Percentiles rank a stretch among this genome's conserved stretches.
Evolutionary conservation across 2,329 filamentous ascomycete species (phyloP).

Genomic region (Penicillium sp.): DNA sequence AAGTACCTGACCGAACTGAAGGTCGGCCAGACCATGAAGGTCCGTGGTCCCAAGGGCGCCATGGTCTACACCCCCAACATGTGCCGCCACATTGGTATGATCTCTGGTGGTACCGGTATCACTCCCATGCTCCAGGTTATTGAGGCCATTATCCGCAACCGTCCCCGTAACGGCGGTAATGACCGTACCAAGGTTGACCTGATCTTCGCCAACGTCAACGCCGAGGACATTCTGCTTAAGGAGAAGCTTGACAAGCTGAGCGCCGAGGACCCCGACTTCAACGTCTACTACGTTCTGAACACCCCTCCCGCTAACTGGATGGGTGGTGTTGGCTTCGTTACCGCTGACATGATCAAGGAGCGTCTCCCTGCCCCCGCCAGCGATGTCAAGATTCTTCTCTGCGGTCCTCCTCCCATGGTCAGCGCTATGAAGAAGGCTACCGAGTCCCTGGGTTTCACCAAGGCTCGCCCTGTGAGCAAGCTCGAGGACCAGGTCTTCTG

Average conservation of each 20-base stretch:
- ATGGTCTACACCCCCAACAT: constrained; percentile 98
- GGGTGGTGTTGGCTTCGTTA: constrained; percentile 93
- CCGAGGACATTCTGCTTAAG: constrained; percentile 87
- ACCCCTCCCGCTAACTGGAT: constrained; percentile 90
- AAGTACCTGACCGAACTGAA: constrained; percentile 82
- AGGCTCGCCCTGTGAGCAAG: constrained; percentile 94
- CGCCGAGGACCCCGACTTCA: constrained; percentile 75
- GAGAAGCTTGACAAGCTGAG: constrained; percentile 84
- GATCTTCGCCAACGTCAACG: constrained; percentile 95
- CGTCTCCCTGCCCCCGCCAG: constrained; percentile 73
- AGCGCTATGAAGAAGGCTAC: constrained; percentile 95
- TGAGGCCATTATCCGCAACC: constrained; percentile 81
- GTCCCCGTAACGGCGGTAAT: constrained; percentile 62
- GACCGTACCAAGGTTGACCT: constrained; percentile 89
- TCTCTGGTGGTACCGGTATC: constrained; percentile 95
- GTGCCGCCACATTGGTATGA: constrained; percentile 95
- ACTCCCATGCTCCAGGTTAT: constrained; percentile 98
- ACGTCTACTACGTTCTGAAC: constrained; percentile 93
- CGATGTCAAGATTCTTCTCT: constrained; percentile 92
- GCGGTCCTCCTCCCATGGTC: constrained; percentile 95
- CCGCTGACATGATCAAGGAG: constrained; percentile 84
- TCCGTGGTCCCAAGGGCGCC: constrained; percentile 92
- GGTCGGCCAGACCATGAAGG: constrained; percentile 83
- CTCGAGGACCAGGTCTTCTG: constrained; percentile 97
- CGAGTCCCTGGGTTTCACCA: constrained; percentile 84